Evolutionary conservation across 164 flowering plant species (phyloP).

Genomic region (Amborella trichopoda): DNA sequence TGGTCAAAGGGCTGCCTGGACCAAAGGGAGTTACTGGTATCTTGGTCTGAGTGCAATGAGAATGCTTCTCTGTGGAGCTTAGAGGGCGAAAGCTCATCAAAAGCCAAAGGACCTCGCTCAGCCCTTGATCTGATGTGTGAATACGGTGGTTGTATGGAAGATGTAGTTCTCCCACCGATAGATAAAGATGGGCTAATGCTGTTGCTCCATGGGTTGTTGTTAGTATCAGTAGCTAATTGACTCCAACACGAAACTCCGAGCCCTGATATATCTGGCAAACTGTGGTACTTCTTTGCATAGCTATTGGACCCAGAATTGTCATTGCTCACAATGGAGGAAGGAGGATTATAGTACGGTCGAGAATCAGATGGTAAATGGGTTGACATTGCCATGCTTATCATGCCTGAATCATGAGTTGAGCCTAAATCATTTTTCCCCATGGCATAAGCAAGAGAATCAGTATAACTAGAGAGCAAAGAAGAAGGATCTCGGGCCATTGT

Average conservation of each 20-base stretch:
- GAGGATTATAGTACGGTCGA: slow-evolving; percentile 26
- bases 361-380: slow-evolving; percentile 30
- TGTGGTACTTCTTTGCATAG: slow-evolving; percentile 67
- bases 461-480: slow-evolving; percentile 31
- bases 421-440: slow-evolving; percentile 35
- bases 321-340: slow-evolving; percentile 20
- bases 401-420: slow-evolving; percentile 30
- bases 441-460: slow-evolving; percentile 30
- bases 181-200: slow-evolving; percentile 38
- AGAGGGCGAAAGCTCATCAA: slow-evolving; percentile 53
- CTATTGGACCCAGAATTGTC: slow-evolving; percentile 20
- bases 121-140: slow-evolving; percentile 25
- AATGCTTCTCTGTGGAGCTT: slow-evolving; percentile 39
- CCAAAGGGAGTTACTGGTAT: slow-evolving; percentile 58
- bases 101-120: slow-evolving; percentile 32
- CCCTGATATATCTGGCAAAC: slow-evolving; percentile 90
- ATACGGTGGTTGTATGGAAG: slow-evolving; percentile 27
- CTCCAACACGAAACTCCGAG: slow-evolving; percentile 32
- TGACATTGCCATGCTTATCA: slow-evolving; percentile 36
- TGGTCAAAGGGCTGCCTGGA: slow-evolving; percentile 87
- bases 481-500: slow-evolving; percentile 23
- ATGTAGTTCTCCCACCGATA: slow-evolving; percentile 16
- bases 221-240: slow-evolving; percentile 16
- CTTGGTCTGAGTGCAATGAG: slow-evolving; percentile 24
- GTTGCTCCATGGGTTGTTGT: slow-evolving; percentile 33